Conservation (phyloP, 306 rosid species). For the Quercus mongolica region DNA sequence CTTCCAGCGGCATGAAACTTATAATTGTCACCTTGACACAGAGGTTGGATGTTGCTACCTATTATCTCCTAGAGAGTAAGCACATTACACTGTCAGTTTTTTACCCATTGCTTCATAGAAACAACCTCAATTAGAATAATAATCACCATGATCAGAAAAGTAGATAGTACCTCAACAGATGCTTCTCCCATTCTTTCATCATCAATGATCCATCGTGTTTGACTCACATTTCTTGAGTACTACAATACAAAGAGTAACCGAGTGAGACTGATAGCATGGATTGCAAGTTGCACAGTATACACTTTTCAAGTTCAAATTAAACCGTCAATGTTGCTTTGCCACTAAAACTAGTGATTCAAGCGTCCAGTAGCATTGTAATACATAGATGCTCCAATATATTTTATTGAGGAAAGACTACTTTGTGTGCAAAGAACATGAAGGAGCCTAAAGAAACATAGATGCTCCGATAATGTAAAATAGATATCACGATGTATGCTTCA, state of each 20-base stretch:
- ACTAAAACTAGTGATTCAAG: background rate
- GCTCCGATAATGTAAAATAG: background rate
- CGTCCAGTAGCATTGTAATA: background rate
- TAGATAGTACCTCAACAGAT: constrained; percentile 75
- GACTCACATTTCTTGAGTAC: constrained; percentile 97
- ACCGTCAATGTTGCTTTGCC: background rate
- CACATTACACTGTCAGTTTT: constrained; percentile 29
- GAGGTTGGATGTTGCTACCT: constrained; percentile 61
- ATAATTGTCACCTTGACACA: constrained; percentile 72
- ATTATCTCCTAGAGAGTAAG: constrained; percentile 64
- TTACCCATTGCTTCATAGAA: constrained; percentile 12
- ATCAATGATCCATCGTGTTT: constrained; percentile 87
- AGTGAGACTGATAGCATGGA: constrained; percentile 6
- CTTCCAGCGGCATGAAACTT: constrained; percentile 99
- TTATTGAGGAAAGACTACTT: too few relatives aligned
- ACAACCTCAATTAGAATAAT: constrained; percentile 5
- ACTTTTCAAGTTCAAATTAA: constrained; percentile 4
- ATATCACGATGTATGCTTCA: background rate
- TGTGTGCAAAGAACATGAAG: too few relatives aligned
- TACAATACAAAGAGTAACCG: constrained; percentile 27
- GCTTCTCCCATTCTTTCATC: constrained; percentile 98
- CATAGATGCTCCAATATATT: background rate
- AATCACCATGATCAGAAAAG: constrained; percentile 10
- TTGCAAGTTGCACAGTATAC: constrained; percentile 18
- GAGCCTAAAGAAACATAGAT: too few relatives aligned